Conservation (phyloP, 371 early-diverging fungal genomes). For the Mucor sp. region DNA sequence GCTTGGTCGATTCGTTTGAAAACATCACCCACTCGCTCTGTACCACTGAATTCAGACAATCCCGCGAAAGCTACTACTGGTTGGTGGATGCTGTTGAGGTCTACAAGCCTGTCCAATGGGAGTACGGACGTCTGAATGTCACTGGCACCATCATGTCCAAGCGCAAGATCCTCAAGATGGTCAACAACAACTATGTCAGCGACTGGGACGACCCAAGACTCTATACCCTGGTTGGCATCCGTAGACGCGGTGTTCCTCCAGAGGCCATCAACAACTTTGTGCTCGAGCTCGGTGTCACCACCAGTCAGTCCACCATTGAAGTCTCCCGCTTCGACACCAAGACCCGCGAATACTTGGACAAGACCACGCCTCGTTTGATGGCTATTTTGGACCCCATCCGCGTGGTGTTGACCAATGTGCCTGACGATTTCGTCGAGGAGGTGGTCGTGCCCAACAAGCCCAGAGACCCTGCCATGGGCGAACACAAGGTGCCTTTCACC, state of each 20-base stretch:
- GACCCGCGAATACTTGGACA: slow-evolving; percentile 94
- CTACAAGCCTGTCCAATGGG: slow-evolving; percentile 99
- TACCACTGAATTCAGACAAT: slow-evolving; percentile 96
- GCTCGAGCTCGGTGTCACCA: slow-evolving; percentile 93
- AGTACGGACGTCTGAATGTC: slow-evolving; percentile 97
- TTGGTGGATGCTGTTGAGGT: slow-evolving; percentile 97
- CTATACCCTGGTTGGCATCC: slow-evolving; percentile 96
- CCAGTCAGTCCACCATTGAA: slow-evolving; percentile 85
- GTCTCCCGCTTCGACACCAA: slow-evolving; percentile 94
- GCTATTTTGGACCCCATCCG: slow-evolving; percentile 89
- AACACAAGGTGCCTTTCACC: slow-evolving; percentile 87
- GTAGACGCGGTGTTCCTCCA: slow-evolving; percentile 98
- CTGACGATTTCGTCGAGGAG: slow-evolving; percentile 74
- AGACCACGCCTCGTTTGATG: slow-evolving; percentile 92
- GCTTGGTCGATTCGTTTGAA: slow-evolving; percentile 99
- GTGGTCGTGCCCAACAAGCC: slow-evolving; percentile 89
- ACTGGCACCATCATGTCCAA: slow-evolving; percentile 98
- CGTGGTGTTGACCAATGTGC: slow-evolving; percentile 85
- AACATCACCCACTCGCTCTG: slow-evolving; percentile 99
- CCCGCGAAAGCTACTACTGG: slow-evolving; percentile 99
- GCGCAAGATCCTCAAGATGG: slow-evolving; percentile 95
- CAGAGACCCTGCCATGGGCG: slow-evolving; percentile 80
- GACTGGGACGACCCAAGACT: slow-evolving; percentile 99
- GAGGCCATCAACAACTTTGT: slow-evolving; percentile 99
- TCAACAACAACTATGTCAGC: slow-evolving; percentile 75